Conservation (phyloP, 805 yeast genomes). For the Candida nitratophila region DNA sequence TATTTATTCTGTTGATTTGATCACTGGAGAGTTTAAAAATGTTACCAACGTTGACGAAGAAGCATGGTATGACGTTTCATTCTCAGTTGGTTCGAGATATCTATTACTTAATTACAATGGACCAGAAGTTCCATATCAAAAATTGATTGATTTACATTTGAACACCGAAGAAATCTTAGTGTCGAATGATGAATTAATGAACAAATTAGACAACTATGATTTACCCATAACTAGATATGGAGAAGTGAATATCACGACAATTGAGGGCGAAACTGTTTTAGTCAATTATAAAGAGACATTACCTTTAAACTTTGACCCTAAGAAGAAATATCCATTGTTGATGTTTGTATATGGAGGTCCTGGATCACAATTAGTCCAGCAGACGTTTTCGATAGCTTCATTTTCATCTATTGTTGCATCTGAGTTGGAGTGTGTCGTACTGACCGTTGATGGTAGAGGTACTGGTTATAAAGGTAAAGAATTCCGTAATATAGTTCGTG, state of each 20-base stretch:
- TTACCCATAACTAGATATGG: slow-evolving; percentile 51
- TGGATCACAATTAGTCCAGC: slow-evolving; percentile 75
- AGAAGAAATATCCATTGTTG: slow-evolving; percentile 70
- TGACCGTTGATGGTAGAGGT: slow-evolving; percentile 95
- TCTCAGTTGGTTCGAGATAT: slow-evolving; percentile 74
- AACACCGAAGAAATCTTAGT: slow-evolving; percentile 34
- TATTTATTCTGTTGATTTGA: slow-evolving; percentile 59
- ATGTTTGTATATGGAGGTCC: slow-evolving; percentile 96
- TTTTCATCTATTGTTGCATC: slow-evolving; percentile 78
- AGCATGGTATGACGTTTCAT: slow-evolving; percentile 67
- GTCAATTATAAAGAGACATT: slow-evolving; percentile 64
- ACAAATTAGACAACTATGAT: slow-evolving; percentile 35
- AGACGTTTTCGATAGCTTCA: slow-evolving; percentile 46
- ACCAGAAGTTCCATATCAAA: slow-evolving; percentile 76
- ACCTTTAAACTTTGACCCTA: slow-evolving; percentile 62
- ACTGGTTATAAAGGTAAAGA: slow-evolving; percentile 83
- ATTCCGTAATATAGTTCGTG: slow-evolving; percentile 76
- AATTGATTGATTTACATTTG: slow-evolving; percentile 48
- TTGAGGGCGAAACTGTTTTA: slow-evolving; percentile 29
- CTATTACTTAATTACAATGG: slow-evolving; percentile 68
- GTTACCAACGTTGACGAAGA: slow-evolving; percentile 46
- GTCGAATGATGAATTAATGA: slow-evolving; percentile 36
- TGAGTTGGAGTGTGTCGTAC: slow-evolving; percentile 74
- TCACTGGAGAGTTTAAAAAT: slow-evolving; percentile 31
- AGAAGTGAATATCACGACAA: slow-evolving; percentile 44